These are phyloP conservation scores for Aspergillus saccharolyticus DNA, from an alignment of 495 filamentous ascomycete genomes.

Conservation along the genomic window DNA sequence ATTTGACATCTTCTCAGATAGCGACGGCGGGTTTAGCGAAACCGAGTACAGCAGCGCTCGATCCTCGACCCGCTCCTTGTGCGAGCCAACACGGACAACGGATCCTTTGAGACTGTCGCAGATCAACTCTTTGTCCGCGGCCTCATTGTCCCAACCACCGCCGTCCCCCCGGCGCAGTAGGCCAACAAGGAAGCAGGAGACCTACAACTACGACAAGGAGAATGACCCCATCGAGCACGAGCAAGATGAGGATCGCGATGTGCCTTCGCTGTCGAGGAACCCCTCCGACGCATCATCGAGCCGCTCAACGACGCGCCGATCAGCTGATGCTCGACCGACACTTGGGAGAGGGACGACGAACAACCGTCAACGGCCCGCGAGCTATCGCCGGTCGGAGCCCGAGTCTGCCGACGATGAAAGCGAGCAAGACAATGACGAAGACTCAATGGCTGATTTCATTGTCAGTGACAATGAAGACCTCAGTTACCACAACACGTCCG, in stretches of 20 bases:
- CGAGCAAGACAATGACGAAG: slow-evolving; percentile 26
- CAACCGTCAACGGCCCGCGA: slow-evolving; percentile 7
- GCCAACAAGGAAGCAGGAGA: slow-evolving; percentile 25
- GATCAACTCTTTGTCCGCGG: slow-evolving; percentile 32
- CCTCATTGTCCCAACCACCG: slow-evolving; percentile 23
- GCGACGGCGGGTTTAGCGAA: slow-evolving; percentile 17
- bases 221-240: slow-evolving; percentile 34
- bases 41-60: slow-evolving; percentile 10
- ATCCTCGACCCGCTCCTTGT: slow-evolving; percentile 7
- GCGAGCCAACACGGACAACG: slow-evolving; percentile 23
- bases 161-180: slow-evolving; percentile 11
- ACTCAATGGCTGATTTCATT: slow-evolving; percentile 42
- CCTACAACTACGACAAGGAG: slow-evolving; percentile 41
- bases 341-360: slow-evolving; percentile 11
- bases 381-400: slow-evolving; percentile 14
- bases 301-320: slow-evolving; percentile 21
- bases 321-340: slow-evolving; percentile 6
- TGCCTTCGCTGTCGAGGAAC: slow-evolving; percentile 15
- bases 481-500: slow-evolving; percentile 37
- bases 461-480: slow-evolving; percentile 44
- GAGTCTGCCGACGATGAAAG: slow-evolving; percentile 20
- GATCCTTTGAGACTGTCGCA: slow-evolving; percentile 28
- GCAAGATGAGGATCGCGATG: slow-evolving; percentile 18
- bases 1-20: slow-evolving; percentile 36
- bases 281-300: slow-evolving; percentile 20